Base-by-base conservation (phyloP, 345 rosid species). In the Lepidium africanum region DNA sequence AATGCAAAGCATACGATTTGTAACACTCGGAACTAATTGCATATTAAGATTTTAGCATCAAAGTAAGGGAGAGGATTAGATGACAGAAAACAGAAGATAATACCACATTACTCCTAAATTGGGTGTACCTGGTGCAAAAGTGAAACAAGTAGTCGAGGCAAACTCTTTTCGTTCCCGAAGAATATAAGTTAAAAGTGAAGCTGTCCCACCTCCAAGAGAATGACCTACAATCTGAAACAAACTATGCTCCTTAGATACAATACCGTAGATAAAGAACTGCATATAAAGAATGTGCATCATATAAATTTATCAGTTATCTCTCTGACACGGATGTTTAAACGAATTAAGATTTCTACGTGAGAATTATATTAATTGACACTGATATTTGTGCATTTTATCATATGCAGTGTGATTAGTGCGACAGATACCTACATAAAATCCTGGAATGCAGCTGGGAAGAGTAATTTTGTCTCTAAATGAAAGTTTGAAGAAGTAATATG, bases 151-250 rank as follows among this genome's bases (percentile, higher is more conserved):
- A 80, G 85, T 79, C n/a, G 87, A 83, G 46, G 92, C 80, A 57
- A 95, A 84, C 80, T 83, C 91, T 76, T 87, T 82, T 70, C 83
- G 90, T 63, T 95, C 99, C 57, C 99, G 73, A 70, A 95, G 86
- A 74, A 95, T 85, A 76, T 91, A 95, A 0, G 99, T 86, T 77
- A 95, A 75, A 27, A 95, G 78, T 11, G 99, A 93, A 61, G 97
- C 97, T 39, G 99, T 95, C 67, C 96, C 96, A 25, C 99, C 99
- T 33, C 99, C 99, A 73, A 95, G 96, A 13, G 96, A 91, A 82
- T 95, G 99, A 61, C 96, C 99, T 40, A 91, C 92, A 70, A 95
- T 84, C 99, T 95, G 77, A 71, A 49, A 74, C n/a, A 59, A 70
- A 25, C 38, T 13, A 51, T 39, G 72, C 48, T 41, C 15, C 69